These are phyloP conservation scores for Pleurotus eryngii DNA, from an alignment of 768 basidiomycete species.

Conservation along the genomic window DNA sequence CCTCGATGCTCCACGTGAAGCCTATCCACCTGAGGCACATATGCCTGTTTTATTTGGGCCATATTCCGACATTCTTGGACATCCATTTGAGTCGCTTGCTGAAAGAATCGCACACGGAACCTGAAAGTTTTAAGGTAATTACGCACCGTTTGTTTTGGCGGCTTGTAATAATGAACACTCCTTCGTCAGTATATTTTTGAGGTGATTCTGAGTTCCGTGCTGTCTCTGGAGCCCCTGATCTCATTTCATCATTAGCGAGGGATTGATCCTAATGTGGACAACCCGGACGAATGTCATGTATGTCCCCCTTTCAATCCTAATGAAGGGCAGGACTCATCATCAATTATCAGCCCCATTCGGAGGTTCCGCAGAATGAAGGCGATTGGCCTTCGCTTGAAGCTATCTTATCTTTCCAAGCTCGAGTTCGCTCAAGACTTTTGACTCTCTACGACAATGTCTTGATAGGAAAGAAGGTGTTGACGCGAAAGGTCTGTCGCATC, in stretches of 20 bases:
- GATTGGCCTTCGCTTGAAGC: conserved; percentile 81
- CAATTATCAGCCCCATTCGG: conserved; percentile 69
- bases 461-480: conserved; percentile 45
- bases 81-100: conserved; percentile 81
- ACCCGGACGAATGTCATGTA: conserved; percentile 84
- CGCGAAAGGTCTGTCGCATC: conserved; percentile 70
- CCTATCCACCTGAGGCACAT: conserved; percentile 95
- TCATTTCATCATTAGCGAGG: conserved; percentile 56
- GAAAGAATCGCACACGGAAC: conserved; percentile 78
- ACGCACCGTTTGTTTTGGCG: background rate
- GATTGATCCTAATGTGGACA: conserved; percentile 93
- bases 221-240: too few species aligned
- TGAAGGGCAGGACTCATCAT: background rate
- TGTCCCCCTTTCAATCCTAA: conserved; percentile 18
- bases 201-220: conserved; percentile 29
- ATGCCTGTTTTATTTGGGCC: conserved; percentile 91
- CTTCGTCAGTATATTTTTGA: conserved; percentile 66
- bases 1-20: conserved; percentile 81
- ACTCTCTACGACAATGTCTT: conserved; percentile 72
- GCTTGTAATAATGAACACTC: conserved; percentile 2
- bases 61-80: conserved; percentile 90
- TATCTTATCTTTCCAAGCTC: conserved; percentile 76
- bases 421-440: conserved; percentile 70
- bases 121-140: conserved; percentile 69
- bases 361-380: conserved; percentile 73